Evolutionary conservation across 371 early-diverging fungal genomes (phyloP), one percentile per base, ranked within the genome.

Genomic region (Blakeslea trispora): DNA sequence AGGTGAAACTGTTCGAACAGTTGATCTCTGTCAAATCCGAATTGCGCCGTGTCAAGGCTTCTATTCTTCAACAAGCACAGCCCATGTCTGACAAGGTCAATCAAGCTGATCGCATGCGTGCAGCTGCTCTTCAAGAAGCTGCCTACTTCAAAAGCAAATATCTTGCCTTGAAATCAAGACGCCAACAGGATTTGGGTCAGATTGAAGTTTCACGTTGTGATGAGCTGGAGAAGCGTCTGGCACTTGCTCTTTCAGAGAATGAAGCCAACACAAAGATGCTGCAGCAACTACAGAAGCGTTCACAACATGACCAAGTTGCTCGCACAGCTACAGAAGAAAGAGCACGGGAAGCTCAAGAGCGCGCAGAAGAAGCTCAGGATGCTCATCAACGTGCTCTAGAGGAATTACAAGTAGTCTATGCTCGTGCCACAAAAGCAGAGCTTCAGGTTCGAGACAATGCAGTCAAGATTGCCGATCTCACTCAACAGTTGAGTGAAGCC

Each of bases 51-150:
- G 77, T 79, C 2, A 61, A 69, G 24, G 52, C 68, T 9, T 67
- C 68, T 13, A 82, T 85, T 28, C 67, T 64, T 0, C 78, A 79
- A 13, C 82, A 85, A 55, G 81, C 82, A 0, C 79, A 81, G 37
- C 64, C 72, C 10, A 78, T 82, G 37, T 79, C 82, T 1, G 61
- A 68, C 43, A 77, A 76, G 51, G 71, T 82, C 9, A 53, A 49
- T 14, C 78, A 82, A 31, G 80, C 82, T 0, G 84, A 84, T 53
- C 72, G 77, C n/a, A 65, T 81, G 63, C 71, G 81, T 24, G 78
- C 81, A 0, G 82, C 80, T 14, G 84, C 84, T 0, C 63, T 84
- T 23, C 82, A 84, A 55, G 84, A 84, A 35, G 82, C 84, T 1
- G 84, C 82, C 1, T 84, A 84, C 42, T 72, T 81, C 50, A 82